A percentile compares a stretch with the other conserved stretches of the same genome.
These are phyloP conservation scores for Akebia trifoliata DNA, from an alignment of 164 flowering plant genomes.

Conservation along the genomic window DNA sequence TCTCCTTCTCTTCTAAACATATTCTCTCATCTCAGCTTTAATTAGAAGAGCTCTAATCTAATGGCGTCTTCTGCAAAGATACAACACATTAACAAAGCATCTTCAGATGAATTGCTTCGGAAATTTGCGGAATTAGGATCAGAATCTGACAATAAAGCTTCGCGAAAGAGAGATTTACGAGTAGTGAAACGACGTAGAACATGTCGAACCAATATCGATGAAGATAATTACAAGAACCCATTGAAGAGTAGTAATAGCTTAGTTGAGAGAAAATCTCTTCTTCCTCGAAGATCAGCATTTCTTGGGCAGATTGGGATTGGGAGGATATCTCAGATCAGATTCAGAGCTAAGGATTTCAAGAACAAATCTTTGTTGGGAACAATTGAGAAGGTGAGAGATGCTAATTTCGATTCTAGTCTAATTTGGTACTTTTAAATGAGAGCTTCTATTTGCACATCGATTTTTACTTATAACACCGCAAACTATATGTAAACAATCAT, in stretches of 20 bases:
- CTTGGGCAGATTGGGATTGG: conserved; percentile 37
- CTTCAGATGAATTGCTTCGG: conserved; percentile 75
- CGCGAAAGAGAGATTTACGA: conserved; percentile 17
- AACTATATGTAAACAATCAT: too few species aligned
- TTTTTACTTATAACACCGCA: too few species aligned
- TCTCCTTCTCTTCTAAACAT: too few species aligned
- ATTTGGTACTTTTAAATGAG: neutral
- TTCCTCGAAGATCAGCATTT: conserved; percentile 39
- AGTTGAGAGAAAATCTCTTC: conserved; percentile 57
- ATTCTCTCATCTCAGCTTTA: too few species aligned
- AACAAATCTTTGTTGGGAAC: conserved; percentile 49
- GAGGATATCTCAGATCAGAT: conserved; percentile 27
- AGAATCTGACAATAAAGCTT: conserved; percentile 12
- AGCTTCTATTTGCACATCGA: neutral
- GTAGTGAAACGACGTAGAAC: conserved; percentile 34
- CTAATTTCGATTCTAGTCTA: neutral
- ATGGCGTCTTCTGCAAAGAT: conserved; percentile 28
- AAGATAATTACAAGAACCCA: conserved; percentile 22
- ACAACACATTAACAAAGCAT: conserved; percentile 63
- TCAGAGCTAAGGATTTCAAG: conserved; percentile 40
- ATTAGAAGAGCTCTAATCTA: too few species aligned
- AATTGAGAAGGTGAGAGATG: conserved; percentile 59
- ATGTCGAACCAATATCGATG: conserved; percentile 3
- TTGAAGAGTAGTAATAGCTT: conserved; percentile 15
- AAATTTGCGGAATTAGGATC: conserved; percentile 64